Conservation (phyloP, 768 basidiomycete species). For the Lenzites betulinus region DNA sequence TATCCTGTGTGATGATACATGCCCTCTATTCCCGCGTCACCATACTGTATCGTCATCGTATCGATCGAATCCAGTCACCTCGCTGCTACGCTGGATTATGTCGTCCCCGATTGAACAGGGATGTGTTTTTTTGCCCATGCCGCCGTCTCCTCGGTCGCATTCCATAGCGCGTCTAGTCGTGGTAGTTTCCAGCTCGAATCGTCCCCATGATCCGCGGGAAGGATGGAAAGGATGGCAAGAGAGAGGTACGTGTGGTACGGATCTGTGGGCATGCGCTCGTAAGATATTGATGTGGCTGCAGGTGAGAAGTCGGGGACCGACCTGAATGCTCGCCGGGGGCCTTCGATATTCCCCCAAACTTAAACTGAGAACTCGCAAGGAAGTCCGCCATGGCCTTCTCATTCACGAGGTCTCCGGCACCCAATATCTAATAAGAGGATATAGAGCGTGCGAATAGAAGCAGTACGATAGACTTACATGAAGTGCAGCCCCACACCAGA, state of each 20-base stretch:
- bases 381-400: slow-evolving; percentile 58
- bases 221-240: slow-evolving; percentile 77
- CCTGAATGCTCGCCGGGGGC: slow-evolving; percentile 79
- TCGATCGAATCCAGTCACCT: neutral
- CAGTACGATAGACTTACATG: slow-evolving; percentile 47
- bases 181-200: slow-evolving; percentile 56
- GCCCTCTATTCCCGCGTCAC: too few relatives aligned
- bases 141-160: slow-evolving; percentile 65
- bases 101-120: slow-evolving; percentile 28
- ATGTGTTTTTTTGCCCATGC: slow-evolving; percentile 68
- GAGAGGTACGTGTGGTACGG: slow-evolving; percentile 95
- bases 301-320: slow-evolving; percentile 33
- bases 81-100: neutral
- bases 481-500: slow-evolving; percentile 89
- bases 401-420: slow-evolving; percentile 58
- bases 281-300: neutral
- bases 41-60: neutral
- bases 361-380: slow-evolving; percentile 78
- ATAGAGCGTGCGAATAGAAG: neutral
- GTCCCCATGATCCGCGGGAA: slow-evolving; percentile 36
- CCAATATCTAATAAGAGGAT: slow-evolving; percentile 62
- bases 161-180: slow-evolving; percentile 68
- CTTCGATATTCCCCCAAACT: slow-evolving; percentile 88
- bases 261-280: slow-evolving; percentile 47
- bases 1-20: too few relatives aligned